Evolutionary conservation across 345 rosid genomes (phyloP).

Genomic region (Euclidium syriacum): DNA sequence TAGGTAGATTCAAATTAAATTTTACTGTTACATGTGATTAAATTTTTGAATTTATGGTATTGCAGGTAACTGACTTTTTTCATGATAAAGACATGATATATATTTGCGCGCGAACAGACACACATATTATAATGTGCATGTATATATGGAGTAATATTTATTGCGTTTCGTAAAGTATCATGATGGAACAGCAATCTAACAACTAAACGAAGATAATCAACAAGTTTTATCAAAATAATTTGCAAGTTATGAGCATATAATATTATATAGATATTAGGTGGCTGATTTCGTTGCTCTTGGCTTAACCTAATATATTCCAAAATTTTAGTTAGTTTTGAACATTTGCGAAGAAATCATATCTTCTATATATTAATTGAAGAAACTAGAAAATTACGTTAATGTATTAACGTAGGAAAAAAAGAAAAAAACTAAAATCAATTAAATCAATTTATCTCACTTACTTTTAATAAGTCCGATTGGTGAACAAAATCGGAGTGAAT

Average conservation of each 20-base stretch:
- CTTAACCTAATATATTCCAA: slow-evolving; percentile 24
- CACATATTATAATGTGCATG: neutral
- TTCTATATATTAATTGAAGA: too few species aligned
- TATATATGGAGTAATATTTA: neutral
- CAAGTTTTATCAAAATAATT: slow-evolving; percentile 13
- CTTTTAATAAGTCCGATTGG: too few species aligned
- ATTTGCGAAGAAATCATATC: neutral
- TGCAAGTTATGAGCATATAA: slow-evolving; percentile 9
- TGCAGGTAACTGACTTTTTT: slow-evolving; percentile 28
- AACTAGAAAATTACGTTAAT: too few species aligned
- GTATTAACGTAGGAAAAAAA: too few species aligned
- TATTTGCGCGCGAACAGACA: neutral
- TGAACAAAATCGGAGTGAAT: too few species aligned
- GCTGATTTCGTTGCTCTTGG: slow-evolving; percentile 22
- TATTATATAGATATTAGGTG: slow-evolving; percentile 21
- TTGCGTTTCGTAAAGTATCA: slow-evolving; percentile 8
- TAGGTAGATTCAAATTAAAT: neutral
- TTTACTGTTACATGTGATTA: neutral
- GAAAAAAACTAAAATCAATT: too few species aligned
- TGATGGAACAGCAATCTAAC: slow-evolving; percentile 24
- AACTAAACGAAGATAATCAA: slow-evolving; percentile 18
- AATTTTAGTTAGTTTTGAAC: slow-evolving; percentile 1
- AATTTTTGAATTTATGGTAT: slow-evolving; percentile 5
- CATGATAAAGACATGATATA: slow-evolving; percentile 21
- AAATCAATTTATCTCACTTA: too few species aligned